Evolutionary conservation across 164 flowering plant species (phyloP), one percentile per base, ranked within the genome.

Genomic region (Tinospora cordifolia): DNA sequence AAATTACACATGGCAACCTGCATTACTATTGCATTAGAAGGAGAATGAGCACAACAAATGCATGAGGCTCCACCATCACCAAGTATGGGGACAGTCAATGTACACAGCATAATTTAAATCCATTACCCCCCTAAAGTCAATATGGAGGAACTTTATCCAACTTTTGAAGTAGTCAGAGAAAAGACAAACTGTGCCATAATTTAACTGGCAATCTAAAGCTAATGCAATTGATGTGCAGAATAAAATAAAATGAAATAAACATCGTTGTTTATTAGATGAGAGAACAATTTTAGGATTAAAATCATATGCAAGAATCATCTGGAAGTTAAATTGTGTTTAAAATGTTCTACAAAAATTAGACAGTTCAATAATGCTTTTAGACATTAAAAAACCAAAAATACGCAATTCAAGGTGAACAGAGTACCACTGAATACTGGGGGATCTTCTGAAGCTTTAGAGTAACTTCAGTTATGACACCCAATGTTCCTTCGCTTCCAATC

Each of bases 401-500:
- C 27, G 54, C 54, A 11, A 36, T 60, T 7, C 21, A 27, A 67
- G 26, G 60, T 51, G 69, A 69, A 21, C 68, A 67, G 8, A 1
- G 34, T 90, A 94, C 99, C 93, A 92, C 96, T 66, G 99, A 90
- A 76, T 85, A 65, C 67, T 88, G 83, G 22, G 99, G 99, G 72
- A 94, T 84, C 81, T 86, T 94, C 75, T 92, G 99, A 71, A 94
- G 93, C 71, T 88, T 85, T 26, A 94, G 74, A 63, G 99, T 94
- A 71, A 88, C 92, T 81, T 94, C 99, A 19, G 99, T 89, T 74
- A 94, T 87, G 8, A 94, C 88, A 63, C 99, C 97, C 75, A 94
- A 79, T 14, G 99, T 94, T 78, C 98, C 99, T 87, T 94, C 99
- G 82, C 98, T 94, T 79, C 99, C 99, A 79, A 94, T 92, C 75